Conservation (phyloP, 306 rosid species). For the Begonia loranthoides region DNA sequence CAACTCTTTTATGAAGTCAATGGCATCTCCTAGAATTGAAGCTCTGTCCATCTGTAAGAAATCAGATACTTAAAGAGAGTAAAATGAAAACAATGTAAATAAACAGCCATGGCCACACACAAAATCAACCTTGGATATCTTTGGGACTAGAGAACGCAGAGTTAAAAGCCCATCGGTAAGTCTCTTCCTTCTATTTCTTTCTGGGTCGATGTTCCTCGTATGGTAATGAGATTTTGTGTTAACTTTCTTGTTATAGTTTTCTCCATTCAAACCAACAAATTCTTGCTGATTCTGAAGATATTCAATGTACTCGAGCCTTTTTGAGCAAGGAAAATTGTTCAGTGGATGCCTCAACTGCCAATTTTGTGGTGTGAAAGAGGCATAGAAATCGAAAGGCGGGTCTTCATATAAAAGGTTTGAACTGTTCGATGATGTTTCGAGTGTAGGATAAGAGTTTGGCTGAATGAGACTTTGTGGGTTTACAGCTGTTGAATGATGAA, state of each 20-base stretch:
- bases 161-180: conserved; percentile 30
- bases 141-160: conserved; percentile 60
- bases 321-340: conserved; percentile 11
- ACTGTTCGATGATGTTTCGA: conserved; percentile 14
- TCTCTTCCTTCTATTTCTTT: conserved; percentile 62
- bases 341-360: conserved; percentile 10
- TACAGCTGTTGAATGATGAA: conserved; percentile 7
- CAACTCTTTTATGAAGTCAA: conserved; percentile 51
- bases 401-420: conserved; percentile 36
- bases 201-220: conserved; percentile 47
- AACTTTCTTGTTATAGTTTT: conserved; percentile 3
- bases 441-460: conserved; percentile 13
- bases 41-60: conserved; percentile 50
- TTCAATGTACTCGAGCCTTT: conserved; percentile 11
- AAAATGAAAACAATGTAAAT: neutral
- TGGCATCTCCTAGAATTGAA: conserved; percentile 48
- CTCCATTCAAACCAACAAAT: conserved; percentile 11
- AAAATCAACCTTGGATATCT: conserved; percentile 50
- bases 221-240: neutral
- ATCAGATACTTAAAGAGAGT: conserved; percentile 1
- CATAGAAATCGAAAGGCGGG: conserved; percentile 21
- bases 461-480: conserved; percentile 4
- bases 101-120: neutral
- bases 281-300: conserved; percentile 12
- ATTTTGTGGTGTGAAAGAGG: conserved; percentile 6